Percentiles rank a stretch among this genome's conserved stretches.
Evolutionary conservation across 768 basidiomycete species (phyloP).

Genomic region (Pisolithus orientalis): DNA sequence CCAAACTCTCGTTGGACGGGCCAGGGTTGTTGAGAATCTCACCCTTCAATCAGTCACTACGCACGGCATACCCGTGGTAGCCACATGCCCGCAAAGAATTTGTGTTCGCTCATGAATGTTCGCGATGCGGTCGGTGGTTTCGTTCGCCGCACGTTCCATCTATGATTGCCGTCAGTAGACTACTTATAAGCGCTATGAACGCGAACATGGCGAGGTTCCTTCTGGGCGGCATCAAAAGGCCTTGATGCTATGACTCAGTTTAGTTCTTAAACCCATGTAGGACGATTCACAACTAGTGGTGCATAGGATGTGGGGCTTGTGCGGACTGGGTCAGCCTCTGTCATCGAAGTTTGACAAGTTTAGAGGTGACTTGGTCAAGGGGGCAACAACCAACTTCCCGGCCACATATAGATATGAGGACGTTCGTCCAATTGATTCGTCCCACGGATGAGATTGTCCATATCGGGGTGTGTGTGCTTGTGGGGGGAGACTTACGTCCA

Average conservation of each 20-base stretch:
- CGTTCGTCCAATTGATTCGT: constrained; percentile 16
- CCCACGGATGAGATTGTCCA: constrained; percentile 10
- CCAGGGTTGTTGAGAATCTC: constrained; percentile 26
- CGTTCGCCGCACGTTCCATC: constrained; percentile 18
- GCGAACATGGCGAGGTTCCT: constrained; percentile 6
- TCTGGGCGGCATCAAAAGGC: constrained; percentile 5
- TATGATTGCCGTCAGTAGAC: constrained; percentile 14
- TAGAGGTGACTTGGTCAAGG: constrained; percentile 7
- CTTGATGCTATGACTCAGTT: constrained; percentile 12
- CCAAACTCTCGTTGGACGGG: constrained; percentile 1
- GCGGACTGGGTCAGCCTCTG: constrained; percentile 12
- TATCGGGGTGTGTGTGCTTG: constrained; percentile 16
- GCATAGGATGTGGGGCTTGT: constrained; percentile 27
- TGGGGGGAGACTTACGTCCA: constrained; percentile 26
- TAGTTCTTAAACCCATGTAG: background rate
- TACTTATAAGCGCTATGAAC: constrained; percentile 8
- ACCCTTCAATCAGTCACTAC: constrained; percentile 28
- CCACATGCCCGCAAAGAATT: constrained; percentile 26
- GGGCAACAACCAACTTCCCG: constrained; percentile 9
- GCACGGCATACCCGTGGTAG: constrained; percentile 29
- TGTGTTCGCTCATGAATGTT: constrained; percentile 24
- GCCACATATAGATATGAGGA: constrained; percentile 11
- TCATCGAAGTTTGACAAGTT: constrained; percentile 11
- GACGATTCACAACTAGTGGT: constrained; percentile 13
- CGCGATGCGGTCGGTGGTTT: constrained; percentile 16